These are phyloP conservation scores for Asterella californica DNA, from an alignment of 225 moss, liverwort and hornwort genomes.

Conservation along the genomic window DNA sequence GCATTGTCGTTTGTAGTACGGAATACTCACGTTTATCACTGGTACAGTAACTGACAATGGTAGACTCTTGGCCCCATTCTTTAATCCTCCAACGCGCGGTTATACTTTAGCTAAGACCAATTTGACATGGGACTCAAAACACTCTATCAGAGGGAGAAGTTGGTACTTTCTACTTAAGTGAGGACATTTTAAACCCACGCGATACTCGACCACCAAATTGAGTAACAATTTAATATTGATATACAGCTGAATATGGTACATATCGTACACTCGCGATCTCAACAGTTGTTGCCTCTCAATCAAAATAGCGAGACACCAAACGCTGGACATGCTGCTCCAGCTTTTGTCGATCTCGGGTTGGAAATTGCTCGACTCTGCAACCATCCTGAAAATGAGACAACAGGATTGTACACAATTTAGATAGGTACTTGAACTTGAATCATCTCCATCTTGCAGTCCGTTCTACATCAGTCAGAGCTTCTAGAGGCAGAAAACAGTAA, in stretches of 20 bases:
- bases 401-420: not conserved
- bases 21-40: no score
- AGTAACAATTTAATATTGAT: not conserved
- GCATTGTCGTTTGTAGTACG: no score
- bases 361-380: constrained; percentile 49
- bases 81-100: no score
- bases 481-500: not conserved
- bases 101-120: no score
- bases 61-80: no score
- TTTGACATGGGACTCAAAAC: no score
- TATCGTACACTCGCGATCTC: not conserved
- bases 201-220: not conserved
- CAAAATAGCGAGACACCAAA: constrained; percentile 27
- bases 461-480: not conserved
- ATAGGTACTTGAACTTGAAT: not conserved
- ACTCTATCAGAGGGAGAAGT: no score
- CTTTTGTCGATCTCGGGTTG: constrained; percentile 46
- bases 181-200: not conserved
- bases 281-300: not conserved
- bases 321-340: constrained; percentile 36
- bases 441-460: not conserved
- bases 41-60: no score
- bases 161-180: no score
- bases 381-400: constrained; percentile 38
- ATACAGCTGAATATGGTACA: not conserved